Base-by-base conservation (phyloP, 257 asterid species). In the Rauvolfia tetraphylla region DNA sequence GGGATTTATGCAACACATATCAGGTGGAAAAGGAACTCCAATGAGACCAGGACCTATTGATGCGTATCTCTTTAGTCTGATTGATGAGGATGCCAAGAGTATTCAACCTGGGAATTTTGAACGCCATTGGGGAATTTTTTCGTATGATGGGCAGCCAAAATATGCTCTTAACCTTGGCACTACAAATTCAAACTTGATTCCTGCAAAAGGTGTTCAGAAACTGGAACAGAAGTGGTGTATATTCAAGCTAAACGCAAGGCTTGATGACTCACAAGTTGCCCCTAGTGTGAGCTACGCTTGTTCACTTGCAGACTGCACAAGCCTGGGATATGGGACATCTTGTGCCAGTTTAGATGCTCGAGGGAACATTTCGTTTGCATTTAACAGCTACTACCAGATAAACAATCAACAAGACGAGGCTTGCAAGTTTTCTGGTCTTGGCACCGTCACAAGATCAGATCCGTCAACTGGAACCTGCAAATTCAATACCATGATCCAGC, bases 1-100 rank as follows among this genome's bases (percentile, higher is more conserved):
- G 76, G 97, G 97, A 3, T 85, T 92, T 86, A 85, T 92, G 94
- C 53, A 86, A 54, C 92, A 73, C 27, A 85, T 86, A 63, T 29
- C 93, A 0, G 91, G 84, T 10, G 96, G 97, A 13, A 72, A 79
- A 70, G 97, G 97, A 17, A 92, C 96, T 3, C 97, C 97, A 0
- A 83, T 92, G 94, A 83, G 96, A 79, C 88, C 91, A 3, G 94
- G 90, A 9, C 94, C 96, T 3, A 39, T 92, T 14, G 87, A 89
- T 41, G 97, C 93, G 1, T 89, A 92, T 78, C 89, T 92, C 5
- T 92, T 92, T 39, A 89, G 97, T 83, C 81, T 90, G 81, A 83
- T 92, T 10, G 97, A 92, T 44, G 97, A 92, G 84, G 97, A 92
- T 27, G 87, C 86, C 1, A 92, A 92, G 87, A 92, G 97, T 82